These are phyloP conservation scores for Neoascochyta sp. DNA, from an alignment of 2,329 filamentous ascomycete genomes.

Conservation along the genomic window DNA sequence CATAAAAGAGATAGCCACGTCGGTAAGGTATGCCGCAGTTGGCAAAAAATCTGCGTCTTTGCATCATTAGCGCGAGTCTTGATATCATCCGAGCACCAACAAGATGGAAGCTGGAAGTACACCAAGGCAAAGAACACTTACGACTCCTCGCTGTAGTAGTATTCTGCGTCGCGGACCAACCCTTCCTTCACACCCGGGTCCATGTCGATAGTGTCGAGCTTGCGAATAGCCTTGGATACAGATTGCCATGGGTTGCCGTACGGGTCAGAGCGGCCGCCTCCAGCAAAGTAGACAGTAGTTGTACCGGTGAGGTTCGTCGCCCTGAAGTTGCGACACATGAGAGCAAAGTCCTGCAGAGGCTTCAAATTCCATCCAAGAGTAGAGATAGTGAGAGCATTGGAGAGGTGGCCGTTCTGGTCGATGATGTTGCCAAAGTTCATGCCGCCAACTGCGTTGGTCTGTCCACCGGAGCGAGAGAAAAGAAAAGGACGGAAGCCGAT, in stretches of 20 bases:
- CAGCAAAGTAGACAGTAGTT: slow-evolving; percentile 26
- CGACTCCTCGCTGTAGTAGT: slow-evolving; percentile 36
- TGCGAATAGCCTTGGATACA: slow-evolving; percentile 23
- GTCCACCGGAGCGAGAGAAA: slow-evolving; percentile 16
- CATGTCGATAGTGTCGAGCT: slow-evolving; percentile 32
- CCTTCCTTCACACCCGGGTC: slow-evolving; percentile 24
- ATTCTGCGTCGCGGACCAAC: slow-evolving; percentile 34
- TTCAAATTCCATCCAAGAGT: slow-evolving; percentile 28
- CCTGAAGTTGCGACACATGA: slow-evolving; percentile 22
- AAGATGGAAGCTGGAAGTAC: slow-evolving; percentile 8
- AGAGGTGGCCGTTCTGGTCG: slow-evolving; percentile 11
- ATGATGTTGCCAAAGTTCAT: slow-evolving; percentile 1
- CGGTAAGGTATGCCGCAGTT: slow-evolving; percentile 34
- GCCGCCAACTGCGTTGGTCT: background rate
- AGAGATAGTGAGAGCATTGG: slow-evolving; percentile 17
- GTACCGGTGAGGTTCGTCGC: slow-evolving; percentile 17
- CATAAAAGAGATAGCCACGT: slow-evolving; percentile 41
- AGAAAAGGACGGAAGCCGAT: slow-evolving; percentile 28
- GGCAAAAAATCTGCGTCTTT: slow-evolving; percentile 28
- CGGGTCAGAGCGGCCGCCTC: slow-evolving; percentile 5
- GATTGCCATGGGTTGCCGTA: slow-evolving; percentile 19
- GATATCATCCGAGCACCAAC: too few relatives aligned
- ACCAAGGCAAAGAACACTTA: too few relatives aligned
- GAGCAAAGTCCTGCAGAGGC: slow-evolving; percentile 21
- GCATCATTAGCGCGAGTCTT: background rate